Base-by-base conservation (phyloP, 2,329 filamentous ascomycete species). In the Plectosphaerella sp. region DNA sequence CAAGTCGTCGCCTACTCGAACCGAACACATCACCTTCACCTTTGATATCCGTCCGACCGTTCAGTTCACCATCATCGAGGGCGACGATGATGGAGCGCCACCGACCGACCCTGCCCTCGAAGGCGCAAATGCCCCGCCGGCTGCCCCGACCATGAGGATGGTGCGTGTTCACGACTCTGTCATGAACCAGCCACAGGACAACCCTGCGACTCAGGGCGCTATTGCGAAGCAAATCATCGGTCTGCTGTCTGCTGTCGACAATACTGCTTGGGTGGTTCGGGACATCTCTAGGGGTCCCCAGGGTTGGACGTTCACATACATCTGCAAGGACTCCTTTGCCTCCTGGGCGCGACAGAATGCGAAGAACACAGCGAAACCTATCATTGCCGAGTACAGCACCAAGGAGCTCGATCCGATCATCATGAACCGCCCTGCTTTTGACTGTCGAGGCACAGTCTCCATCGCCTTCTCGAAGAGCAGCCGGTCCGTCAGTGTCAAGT, bases 341-440 rank as follows among this genome's bases (percentile, higher is more conserved):
- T 69, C 72, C 36, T 84, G 81, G 81, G 69, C 62, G 37, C 72
- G 72, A 18, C 73, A 77, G 55, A 67, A 72, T 54, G 64, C 67
- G 6, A 78, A 77, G 61, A 68, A 59, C 18, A 59, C 68, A 15
- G 57, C 66, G 15, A 74, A 70, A 54, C 58, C 65, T 5, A 61
- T 70, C 22, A 72, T 83, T 43, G 78, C 70, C 8, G 74, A 77
- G 45, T 82, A 74, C 57, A 80, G 73, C 50, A 66, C 70, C 24
- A 73, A 72, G 55, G 74, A 75, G 11, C 66, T 73, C 8, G 76
- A 83, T 57, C 67, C 72, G 1, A 54, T 71, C 33, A 70, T 75
- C 14, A 6, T 55, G 80, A 78, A 67, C 25, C 77, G 81, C 14
- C 81, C 81, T 49, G 80, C 80, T 0, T 84, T 83, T 56, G 79